Percentiles rank a stretch among this genome's conserved stretches.
Evolutionary conservation across 768 basidiomycete species (phyloP).

Genomic region (Ephemerocybe angulata): DNA sequence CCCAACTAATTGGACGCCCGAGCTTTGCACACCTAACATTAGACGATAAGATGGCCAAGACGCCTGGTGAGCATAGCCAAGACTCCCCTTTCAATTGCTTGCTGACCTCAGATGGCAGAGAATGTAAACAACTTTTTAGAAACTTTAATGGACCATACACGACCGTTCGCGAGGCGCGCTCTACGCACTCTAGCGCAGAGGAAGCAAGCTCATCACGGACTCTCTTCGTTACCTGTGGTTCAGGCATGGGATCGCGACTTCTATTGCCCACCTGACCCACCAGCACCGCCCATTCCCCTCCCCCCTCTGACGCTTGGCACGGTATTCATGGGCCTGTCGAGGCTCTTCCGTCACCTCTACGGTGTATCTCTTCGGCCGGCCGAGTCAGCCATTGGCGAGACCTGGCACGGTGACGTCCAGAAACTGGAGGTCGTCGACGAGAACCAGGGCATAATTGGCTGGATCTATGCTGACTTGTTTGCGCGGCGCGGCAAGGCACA

Average conservation of each 20-base stretch:
- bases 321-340: conserved; percentile 87
- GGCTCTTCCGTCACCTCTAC: conserved; percentile 82
- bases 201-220: conserved; percentile 72
- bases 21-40: conserved; percentile 87
- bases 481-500: conserved; percentile 78
- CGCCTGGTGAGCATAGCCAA: conserved; percentile 57
- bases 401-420: conserved; percentile 84
- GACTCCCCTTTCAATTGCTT: neutral
- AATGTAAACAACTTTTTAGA: conserved; percentile 86
- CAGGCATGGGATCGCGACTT: conserved; percentile 98
- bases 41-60: conserved; percentile 96
- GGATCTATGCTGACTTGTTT: conserved; percentile 94
- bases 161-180: conserved; percentile 71
- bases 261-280: conserved; percentile 79
- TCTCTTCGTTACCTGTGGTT: conserved; percentile 57
- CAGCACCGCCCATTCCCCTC: conserved; percentile 68
- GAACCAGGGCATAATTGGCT: conserved; percentile 79
- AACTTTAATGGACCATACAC: conserved; percentile 75
- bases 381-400: conserved; percentile 68
- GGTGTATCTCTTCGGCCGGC: conserved; percentile 80
- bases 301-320: conserved; percentile 84
- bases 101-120: conserved; percentile 36
- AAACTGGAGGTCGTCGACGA: conserved; percentile 95
- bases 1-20: conserved; percentile 76
- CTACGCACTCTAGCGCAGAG: conserved; percentile 59